Evolutionary conservation across 1,284 basidiomycete genomes (phyloP), one percentile per base, ranked within the genome.

Genomic region (Taiwanofungus camphoratus): DNA sequence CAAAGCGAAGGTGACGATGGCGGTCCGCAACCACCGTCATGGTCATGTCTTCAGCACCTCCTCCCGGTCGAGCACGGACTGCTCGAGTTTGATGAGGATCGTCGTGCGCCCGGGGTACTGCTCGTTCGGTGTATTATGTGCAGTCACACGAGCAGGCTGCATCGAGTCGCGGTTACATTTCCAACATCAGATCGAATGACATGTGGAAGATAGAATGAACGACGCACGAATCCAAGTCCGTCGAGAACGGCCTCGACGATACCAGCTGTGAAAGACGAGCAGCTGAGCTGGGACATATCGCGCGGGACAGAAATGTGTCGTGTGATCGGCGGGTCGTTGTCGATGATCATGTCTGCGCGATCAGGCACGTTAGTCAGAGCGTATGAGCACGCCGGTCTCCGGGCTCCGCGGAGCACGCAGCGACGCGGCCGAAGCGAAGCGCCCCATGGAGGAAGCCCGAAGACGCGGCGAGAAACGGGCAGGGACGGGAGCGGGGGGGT

Each of bases 231-330:
- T 43, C 93, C 91, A 16, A 97, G 71, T 0, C 93, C 94, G 61
- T 99, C 95, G 46, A 99, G 71, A 3, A 97, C 92, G 5, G 93
- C 95, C 67, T 99, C 96, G 3, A 99, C 93, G 44, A 99, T 86
- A 0, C 96, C 95, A 4, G 95, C 95, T 0, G 93, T 93, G 60
- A 96, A 89, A 1, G 95, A 97, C 27, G 94, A 97, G 59, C 94
- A 97, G 56, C 87, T 93, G 29, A 99, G 74, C 56, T 92, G 86
- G 50, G 82, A 87, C 81, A 99, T 87, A 58, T 99, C 96, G 54
- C 83, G 84, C 5, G 95, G 96, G 19, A 98, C 86, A 15, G 92
- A 92, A 49, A 99, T 92, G 55, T 89, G 76, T 51, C 89, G 81
- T 43, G 96, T 93, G 52, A 98, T 77, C 16, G 87, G 78, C 9